These are phyloP conservation scores for Daedaleopsis nitida DNA, from an alignment of 768 basidiomycete genomes.

Conservation along the genomic window DNA sequence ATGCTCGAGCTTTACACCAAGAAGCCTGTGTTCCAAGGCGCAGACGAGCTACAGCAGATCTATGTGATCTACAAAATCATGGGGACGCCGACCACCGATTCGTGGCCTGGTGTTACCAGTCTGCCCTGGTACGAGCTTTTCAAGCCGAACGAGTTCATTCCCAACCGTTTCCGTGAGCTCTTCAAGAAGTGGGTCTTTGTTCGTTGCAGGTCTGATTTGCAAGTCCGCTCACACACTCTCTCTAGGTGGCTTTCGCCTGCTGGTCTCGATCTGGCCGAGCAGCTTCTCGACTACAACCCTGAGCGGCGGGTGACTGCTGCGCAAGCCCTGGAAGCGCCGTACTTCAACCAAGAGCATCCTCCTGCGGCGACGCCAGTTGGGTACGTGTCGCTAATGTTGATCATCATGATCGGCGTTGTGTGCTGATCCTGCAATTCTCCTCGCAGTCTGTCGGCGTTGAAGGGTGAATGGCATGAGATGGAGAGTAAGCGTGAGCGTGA, in stretches of 20 bases:
- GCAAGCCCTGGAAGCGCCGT: constrained; percentile 80
- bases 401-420: neutral
- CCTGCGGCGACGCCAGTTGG: constrained; percentile 70
- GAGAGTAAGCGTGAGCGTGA: constrained; percentile 92
- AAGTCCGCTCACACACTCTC: neutral
- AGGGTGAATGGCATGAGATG: constrained; percentile 98
- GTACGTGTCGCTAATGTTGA: constrained; percentile 48
- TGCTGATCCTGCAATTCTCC: neutral
- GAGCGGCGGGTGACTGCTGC: constrained; percentile 69
- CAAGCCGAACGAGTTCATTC: constrained; percentile 76
- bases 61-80: constrained; percentile 90
- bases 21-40: constrained; percentile 97
- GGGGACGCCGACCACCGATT: constrained; percentile 82
- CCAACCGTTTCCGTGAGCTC: constrained; percentile 78
- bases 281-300: constrained; percentile 82
- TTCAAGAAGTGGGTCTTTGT: constrained; percentile 82
- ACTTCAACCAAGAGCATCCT: constrained; percentile 85
- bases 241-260: constrained; percentile 83
- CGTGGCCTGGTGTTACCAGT: constrained; percentile 81
- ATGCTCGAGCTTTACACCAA: constrained; percentile 97
- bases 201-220: neutral
- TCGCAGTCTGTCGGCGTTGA: constrained; percentile 69
- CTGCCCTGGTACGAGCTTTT: constrained; percentile 99
- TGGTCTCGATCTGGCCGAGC: constrained; percentile 85
- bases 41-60: constrained; percentile 96